Conservation (phyloP, 2,329 filamentous ascomycete species). For the Colletotrichum lupini region DNA sequence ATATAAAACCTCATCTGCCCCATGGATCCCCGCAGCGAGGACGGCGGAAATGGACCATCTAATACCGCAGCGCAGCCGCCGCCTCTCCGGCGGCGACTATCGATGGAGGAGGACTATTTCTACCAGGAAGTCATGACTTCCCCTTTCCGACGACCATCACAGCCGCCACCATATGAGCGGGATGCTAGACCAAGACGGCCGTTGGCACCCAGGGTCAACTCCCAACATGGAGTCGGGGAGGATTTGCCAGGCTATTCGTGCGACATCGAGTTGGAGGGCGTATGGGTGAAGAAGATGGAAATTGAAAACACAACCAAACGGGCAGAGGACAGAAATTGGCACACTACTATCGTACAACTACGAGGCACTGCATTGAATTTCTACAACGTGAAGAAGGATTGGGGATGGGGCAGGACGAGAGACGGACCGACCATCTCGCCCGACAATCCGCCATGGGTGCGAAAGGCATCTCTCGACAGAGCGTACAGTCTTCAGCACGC, state of each 20-base stretch:
- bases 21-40: conserved; percentile 42
- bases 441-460: conserved; percentile 63
- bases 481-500: conserved; percentile 81
- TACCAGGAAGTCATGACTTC: conserved; percentile 64
- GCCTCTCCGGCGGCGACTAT: conserved; percentile 58
- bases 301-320: conserved; percentile 72
- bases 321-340: conserved; percentile 72
- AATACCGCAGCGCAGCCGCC: conserved; percentile 47
- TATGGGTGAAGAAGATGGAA: conserved; percentile 74
- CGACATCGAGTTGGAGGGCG: conserved; percentile 64
- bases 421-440: conserved; percentile 60
- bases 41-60: conserved; percentile 38
- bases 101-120: conserved; percentile 66
- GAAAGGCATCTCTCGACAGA: conserved; percentile 67
- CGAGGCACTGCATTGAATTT: conserved; percentile 76
- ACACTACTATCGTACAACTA: conserved; percentile 70
- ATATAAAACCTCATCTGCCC: conserved; percentile 33
- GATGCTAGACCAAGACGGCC: conserved; percentile 41
- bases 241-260: conserved; percentile 67
- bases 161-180: conserved; percentile 59
- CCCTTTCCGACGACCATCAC: conserved; percentile 54
- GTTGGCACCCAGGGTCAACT: conserved; percentile 31
- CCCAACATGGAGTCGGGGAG: conserved; percentile 45
- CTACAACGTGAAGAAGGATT: conserved; percentile 70
- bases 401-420: conserved; percentile 59